Conservation (phyloP, 1,139 yeast genomes). For the Pichia sp. region DNA sequence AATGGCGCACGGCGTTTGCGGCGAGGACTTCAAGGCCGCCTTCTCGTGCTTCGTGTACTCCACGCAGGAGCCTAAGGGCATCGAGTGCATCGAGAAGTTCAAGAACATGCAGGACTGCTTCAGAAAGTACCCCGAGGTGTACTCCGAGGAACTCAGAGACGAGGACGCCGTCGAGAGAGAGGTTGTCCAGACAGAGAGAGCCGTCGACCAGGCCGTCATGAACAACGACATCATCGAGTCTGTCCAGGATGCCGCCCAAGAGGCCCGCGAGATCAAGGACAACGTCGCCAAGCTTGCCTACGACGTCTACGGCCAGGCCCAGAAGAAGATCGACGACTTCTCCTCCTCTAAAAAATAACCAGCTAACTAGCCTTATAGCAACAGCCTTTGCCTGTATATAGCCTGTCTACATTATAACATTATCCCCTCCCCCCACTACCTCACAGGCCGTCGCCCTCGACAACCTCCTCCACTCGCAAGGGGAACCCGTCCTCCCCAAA, state of each 20-base stretch:
- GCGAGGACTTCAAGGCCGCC: conserved; percentile 95
- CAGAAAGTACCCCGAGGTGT: conserved; percentile 88
- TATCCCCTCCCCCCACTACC: not conserved
- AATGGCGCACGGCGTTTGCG: conserved; percentile 98
- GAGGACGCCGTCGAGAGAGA: conserved; percentile 45
- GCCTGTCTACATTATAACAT: too few species aligned
- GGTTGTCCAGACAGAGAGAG: conserved; percentile 16
- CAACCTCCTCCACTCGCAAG: not conserved
- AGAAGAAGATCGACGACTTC: conserved; percentile 20
- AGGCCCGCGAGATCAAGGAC: conserved; percentile 24
- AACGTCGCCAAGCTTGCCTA: conserved; percentile 10
- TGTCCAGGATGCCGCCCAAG: conserved; percentile 25
- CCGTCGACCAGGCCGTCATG: conserved; percentile 20
- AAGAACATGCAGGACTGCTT: conserved; percentile 92
- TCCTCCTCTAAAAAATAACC: conserved; percentile 1
- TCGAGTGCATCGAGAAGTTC: conserved; percentile 91
- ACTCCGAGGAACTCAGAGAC: conserved; percentile 84
- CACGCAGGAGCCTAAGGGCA: conserved; percentile 93
- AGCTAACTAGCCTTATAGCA: too few species aligned
- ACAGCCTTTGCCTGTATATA: not conserved
- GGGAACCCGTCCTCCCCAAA: conserved; percentile 20
- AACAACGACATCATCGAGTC: conserved; percentile 20
- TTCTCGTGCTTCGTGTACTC: conserved; percentile 95
- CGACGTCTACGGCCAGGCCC: conserved; percentile 20
- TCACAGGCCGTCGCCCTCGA: not conserved